Evolutionary conservation across 805 yeast genomes (phyloP).

Genomic region (Maudiozyma turicensis): DNA sequence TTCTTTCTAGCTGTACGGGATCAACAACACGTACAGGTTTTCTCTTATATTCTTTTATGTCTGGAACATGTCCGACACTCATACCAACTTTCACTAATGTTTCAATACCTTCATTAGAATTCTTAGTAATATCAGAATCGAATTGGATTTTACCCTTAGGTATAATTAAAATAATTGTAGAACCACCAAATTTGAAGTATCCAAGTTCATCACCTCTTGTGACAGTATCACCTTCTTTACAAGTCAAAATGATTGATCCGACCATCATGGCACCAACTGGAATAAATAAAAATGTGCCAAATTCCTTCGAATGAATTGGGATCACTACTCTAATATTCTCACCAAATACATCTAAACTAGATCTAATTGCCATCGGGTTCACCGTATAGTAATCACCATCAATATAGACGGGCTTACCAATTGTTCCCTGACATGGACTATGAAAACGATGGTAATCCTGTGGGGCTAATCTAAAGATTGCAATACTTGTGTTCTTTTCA

Average conservation of each 20-base stretch:
- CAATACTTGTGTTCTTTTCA: slow-evolving; percentile 47
- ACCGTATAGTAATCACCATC: slow-evolving; percentile 93
- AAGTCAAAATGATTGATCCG: slow-evolving; percentile 74
- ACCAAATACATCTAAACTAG: slow-evolving; percentile 83
- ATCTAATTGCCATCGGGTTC: slow-evolving; percentile 93
- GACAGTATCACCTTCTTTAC: slow-evolving; percentile 47
- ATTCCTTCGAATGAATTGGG: slow-evolving; percentile 65
- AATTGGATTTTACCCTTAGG: slow-evolving; percentile 42
- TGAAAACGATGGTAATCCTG: slow-evolving; percentile 96
- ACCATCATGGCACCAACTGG: slow-evolving; percentile 99
- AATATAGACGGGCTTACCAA: slow-evolving; percentile 58
- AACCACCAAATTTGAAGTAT: slow-evolving; percentile 93
- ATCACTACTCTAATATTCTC: slow-evolving; percentile 76
- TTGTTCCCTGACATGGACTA: slow-evolving; percentile 66
- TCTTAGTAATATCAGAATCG: slow-evolving; percentile 64
- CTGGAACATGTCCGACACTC: slow-evolving; percentile 72
- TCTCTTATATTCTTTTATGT: slow-evolving; percentile 40
- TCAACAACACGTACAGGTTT: slow-evolving; percentile 29
- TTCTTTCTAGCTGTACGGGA: slow-evolving; percentile 19
- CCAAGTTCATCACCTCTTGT: slow-evolving; percentile 78
- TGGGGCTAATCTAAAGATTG: slow-evolving; percentile 85
- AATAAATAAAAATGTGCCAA: slow-evolving; percentile 68
- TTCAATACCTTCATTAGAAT: slow-evolving; percentile 63
- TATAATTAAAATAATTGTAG: slow-evolving; percentile 66
- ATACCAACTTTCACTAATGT: slow-evolving; percentile 84